These are phyloP conservation scores for Tetradesmus obliquus DNA, from an alignment of 139 green algal genomes.

Conservation along the genomic window DNA sequence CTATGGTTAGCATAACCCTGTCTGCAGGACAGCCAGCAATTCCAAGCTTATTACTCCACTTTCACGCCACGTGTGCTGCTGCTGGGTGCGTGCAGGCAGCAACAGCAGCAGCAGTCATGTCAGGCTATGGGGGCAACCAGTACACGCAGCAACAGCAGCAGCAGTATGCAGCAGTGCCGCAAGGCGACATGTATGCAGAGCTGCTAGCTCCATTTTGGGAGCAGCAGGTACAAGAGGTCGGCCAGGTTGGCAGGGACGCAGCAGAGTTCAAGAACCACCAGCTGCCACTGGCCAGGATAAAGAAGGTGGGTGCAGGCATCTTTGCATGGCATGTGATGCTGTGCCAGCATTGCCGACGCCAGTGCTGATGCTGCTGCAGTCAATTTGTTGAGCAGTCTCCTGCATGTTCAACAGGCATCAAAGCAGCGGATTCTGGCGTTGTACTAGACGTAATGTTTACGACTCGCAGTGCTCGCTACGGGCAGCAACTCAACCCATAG, in stretches of 20 bases:
- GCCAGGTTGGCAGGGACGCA: conserved; percentile 73
- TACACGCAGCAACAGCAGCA: conserved; percentile 34
- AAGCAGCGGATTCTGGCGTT: no score
- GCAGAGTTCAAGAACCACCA: conserved; percentile 97
- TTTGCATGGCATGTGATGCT: neutral
- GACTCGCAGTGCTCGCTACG: no score
- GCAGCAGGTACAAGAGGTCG: conserved; percentile 82
- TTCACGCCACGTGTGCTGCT: neutral
- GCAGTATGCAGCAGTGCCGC: conserved; percentile 24
- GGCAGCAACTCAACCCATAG: no score
- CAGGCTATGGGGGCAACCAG: conserved; percentile 9
- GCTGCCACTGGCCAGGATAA: conserved; percentile 98
- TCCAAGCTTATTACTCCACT: no score
- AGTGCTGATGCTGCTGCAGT: neutral
- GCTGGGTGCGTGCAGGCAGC: neutral
- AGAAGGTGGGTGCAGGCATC: conserved; percentile 82
- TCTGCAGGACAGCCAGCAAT: neutral
- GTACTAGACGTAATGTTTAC: no score
- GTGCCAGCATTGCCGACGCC: neutral
- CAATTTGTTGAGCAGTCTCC: neutral
- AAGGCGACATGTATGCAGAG: conserved; percentile 40
- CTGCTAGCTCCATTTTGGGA: conserved; percentile 91
- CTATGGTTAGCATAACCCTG: neutral
- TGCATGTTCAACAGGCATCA: neutral
- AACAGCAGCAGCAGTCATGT: neutral